phyloP scores from a whole-genome alignment of 1,284 basidiomycete species.

The Kalmanozyma brasiliensis region DNA sequence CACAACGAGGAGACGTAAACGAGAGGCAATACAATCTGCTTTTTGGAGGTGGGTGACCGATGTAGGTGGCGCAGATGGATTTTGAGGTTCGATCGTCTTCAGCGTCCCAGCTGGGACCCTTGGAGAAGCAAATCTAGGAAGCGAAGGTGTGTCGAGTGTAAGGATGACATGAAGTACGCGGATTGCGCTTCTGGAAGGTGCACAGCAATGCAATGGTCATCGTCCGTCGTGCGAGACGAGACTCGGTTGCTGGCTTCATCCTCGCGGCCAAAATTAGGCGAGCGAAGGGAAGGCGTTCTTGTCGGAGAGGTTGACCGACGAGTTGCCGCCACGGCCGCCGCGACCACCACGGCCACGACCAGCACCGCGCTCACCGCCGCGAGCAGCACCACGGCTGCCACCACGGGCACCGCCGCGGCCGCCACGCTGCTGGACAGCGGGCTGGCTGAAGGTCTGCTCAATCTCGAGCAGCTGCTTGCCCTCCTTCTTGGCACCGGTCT shows the following conservation, averaged over 20 bases:
- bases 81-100: too few species aligned
- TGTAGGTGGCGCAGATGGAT: conserved; percentile 28
- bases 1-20: conserved; percentile 25
- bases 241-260: conserved; percentile 13
- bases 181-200: too few species aligned
- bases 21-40: conserved; percentile 39
- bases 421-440: conserved; percentile 51
- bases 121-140: too few species aligned
- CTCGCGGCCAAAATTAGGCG: conserved; percentile 44
- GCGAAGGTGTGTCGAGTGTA: neutral
- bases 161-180: too few species aligned
- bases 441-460: conserved; percentile 61
- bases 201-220: conserved; percentile 6
- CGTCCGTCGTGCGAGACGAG: too few species aligned
- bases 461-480: conserved; percentile 64
- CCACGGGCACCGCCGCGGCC: conserved; percentile 53
- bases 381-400: conserved; percentile 43
- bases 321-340: conserved; percentile 72
- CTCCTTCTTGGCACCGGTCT: conserved; percentile 48
- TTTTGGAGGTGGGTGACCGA: conserved; percentile 25
- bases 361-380: conserved; percentile 52
- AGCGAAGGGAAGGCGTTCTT: conserved; percentile 66
- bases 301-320: conserved; percentile 72
- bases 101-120: conserved; percentile 6
- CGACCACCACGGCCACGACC: conserved; percentile 70